Percentiles rank a stretch among this genome's conserved stretches.
Conservation (phyloP, 1,284 basidiomycete genomes). For the Neonothopanus nambi region DNA sequence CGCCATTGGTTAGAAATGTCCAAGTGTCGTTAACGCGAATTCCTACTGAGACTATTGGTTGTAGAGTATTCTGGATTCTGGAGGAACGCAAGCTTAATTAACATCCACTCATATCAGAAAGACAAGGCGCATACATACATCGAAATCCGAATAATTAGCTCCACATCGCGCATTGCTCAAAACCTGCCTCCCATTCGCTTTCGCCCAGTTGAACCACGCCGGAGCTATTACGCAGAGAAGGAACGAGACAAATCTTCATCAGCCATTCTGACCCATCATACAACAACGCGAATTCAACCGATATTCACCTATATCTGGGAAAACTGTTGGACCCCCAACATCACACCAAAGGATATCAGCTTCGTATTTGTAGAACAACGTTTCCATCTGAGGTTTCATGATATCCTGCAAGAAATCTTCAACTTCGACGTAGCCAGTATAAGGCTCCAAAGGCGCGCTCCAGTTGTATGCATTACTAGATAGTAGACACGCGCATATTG, state of each 20-base stretch:
- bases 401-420: constrained; percentile 39
- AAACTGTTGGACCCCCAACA: constrained; percentile 8
- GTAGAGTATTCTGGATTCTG: constrained; percentile 13
- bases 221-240: constrained; percentile 23
- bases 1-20: not conserved
- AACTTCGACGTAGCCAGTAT: constrained; percentile 35
- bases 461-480: constrained; percentile 35
- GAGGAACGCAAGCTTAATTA: not conserved
- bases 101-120: no score
- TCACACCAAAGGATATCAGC: constrained; percentile 37
- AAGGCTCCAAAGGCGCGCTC: constrained; percentile 34
- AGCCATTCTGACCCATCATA: no score
- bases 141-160: constrained; percentile 32
- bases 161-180: constrained; percentile 37
- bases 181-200: constrained; percentile 34
- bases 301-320: constrained; percentile 8
- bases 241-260: no score
- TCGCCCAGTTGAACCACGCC: constrained; percentile 35
- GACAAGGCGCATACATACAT: constrained; percentile 5
- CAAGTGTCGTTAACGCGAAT: constrained; percentile 16
- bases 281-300: not conserved
- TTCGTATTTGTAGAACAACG: constrained; percentile 34
- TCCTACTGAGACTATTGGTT: constrained; percentile 10
- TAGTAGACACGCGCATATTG: not conserved
- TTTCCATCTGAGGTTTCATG: constrained; percentile 41